Evolutionary conservation across 1,139 yeast genomes (phyloP), one percentile per base, ranked within the genome.

Genomic region (Nadsonia commutata): DNA sequence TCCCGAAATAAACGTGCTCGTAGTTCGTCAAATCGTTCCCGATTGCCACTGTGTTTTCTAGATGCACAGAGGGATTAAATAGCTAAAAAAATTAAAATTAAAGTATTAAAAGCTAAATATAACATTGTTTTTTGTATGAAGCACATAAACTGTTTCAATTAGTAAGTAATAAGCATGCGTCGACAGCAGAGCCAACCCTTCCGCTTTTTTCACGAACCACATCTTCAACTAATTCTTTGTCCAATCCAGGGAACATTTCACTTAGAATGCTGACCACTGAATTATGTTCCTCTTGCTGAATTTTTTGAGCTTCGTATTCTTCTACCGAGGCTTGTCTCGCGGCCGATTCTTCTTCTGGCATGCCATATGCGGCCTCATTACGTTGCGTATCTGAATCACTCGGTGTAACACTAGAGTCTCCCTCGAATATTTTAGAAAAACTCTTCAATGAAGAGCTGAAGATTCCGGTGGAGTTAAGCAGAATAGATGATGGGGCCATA

Each of bases 171-270:
- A 62, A 45, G 49, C 76, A 64, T 3, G 80, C 76, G 55, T 85
- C 95, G 2, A 85, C 81, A 43, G 90, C 80, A 8, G 71, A 72
- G 20, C 88, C 94, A 18, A 82, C 70, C 43, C 80, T 68, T 19
- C 83, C 82, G 45, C 76, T 70, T 55, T 80, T 80, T 58, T 80
- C 75, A 1, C 66, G 64, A 22, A 84, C 70, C 3, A 86, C 79
- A 56, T 86, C 95, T 44, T 70, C 74, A 43, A 86, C 68, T 1
- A 86, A 66, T 1, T 74, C 80, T 37, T 65, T 65, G 52, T 85
- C 95, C 47, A 85, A 64, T 33, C 66, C 67, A 1, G 95, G 94
- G 60, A 86, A 85, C 75, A 86, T 82, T 45, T 77, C 78, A 23
- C 64, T 64, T 42, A 86, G 65, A 2, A 74, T 72, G 3, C 63